phyloP scores from a whole-genome alignment of 1,284 basidiomycete genomes.

The Tremellales sp. region DNA sequence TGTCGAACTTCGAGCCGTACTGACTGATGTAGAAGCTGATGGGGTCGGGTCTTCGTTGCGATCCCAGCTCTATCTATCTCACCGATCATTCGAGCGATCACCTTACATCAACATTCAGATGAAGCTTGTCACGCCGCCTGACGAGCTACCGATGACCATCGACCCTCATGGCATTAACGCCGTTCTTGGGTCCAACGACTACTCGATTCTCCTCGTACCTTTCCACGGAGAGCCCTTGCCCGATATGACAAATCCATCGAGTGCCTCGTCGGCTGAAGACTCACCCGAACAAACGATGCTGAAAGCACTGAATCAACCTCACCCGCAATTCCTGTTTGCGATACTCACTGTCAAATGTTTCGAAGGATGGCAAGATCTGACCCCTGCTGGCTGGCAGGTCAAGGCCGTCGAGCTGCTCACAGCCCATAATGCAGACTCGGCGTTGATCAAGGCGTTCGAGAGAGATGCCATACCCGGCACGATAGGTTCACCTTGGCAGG shows the following conservation, averaged over 20 bases:
- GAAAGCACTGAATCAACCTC: slow-evolving; percentile 7
- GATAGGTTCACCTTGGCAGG: slow-evolving; percentile 9
- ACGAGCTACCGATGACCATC: slow-evolving; percentile 2
- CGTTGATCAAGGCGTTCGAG: slow-evolving; percentile 5
- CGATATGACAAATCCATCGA: not conserved
- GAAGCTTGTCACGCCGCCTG: slow-evolving; percentile 10
- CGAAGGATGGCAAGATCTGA: slow-evolving; percentile 11
- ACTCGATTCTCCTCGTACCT: slow-evolving; percentile 9
- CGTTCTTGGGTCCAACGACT: slow-evolving; percentile 6
- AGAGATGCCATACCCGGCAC: slow-evolving; percentile 9
- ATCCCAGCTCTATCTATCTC: slow-evolving; percentile 6
- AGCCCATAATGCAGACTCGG: slow-evolving; percentile 4
- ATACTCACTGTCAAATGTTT: slow-evolving; percentile 3
- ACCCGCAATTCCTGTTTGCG: slow-evolving; percentile 10
- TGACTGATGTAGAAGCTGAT: slow-evolving; percentile 10
- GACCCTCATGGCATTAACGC: slow-evolving; percentile 7
- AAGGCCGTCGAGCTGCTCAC: slow-evolving; percentile 5
- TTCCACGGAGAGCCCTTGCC: slow-evolving; percentile 5
- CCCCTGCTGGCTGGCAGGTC: slow-evolving; percentile 6
- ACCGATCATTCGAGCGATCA: slow-evolving; percentile 6
- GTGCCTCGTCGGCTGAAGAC: not conserved
- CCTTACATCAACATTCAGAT: slow-evolving; percentile 13
- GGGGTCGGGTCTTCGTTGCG: slow-evolving; percentile 12
- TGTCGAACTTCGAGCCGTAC: not conserved
- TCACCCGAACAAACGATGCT: not conserved